Conservation (phyloP, 179 eudicot genomes). For the Silene noctiflora region DNA sequence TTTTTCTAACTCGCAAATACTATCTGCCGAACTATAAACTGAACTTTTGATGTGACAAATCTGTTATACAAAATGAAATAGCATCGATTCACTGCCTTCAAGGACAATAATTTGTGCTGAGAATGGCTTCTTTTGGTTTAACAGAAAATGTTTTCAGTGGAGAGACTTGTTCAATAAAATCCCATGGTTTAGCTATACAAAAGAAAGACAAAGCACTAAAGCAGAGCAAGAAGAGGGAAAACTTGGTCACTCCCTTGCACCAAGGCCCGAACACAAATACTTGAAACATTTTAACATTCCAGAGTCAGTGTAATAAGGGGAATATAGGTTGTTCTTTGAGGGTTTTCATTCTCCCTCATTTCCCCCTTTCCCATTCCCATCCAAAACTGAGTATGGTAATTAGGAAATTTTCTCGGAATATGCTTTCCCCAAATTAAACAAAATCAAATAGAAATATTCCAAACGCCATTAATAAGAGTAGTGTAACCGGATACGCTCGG, state of each 20-base stretch:
- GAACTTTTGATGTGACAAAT: not conserved
- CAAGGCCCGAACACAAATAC: not conserved
- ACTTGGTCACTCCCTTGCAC: not conserved
- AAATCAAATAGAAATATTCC: not conserved
- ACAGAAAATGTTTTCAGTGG: not conserved
- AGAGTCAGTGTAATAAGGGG: not conserved
- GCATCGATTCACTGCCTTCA: not conserved
- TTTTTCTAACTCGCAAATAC: not conserved
- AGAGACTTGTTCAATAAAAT: not conserved
- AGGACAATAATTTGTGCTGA: slow-evolving; percentile 10
- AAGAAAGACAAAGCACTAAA: not conserved
- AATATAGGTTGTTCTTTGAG: not conserved
- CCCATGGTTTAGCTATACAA: not conserved
- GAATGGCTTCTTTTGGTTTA: not conserved
- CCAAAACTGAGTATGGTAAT: not conserved
- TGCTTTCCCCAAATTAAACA: not conserved
- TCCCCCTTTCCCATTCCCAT: not conserved
- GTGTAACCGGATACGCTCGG: no score
- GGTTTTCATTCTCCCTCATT: not conserved
- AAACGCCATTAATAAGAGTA: no score
- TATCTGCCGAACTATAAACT: not conserved
- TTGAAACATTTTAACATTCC: not conserved
- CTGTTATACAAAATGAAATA: not conserved
- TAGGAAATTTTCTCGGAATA: not conserved
- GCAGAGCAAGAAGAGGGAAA: not conserved